Conservation (phyloP, 1,139 yeast genomes). For the Blastobotrys niveus region DNA sequence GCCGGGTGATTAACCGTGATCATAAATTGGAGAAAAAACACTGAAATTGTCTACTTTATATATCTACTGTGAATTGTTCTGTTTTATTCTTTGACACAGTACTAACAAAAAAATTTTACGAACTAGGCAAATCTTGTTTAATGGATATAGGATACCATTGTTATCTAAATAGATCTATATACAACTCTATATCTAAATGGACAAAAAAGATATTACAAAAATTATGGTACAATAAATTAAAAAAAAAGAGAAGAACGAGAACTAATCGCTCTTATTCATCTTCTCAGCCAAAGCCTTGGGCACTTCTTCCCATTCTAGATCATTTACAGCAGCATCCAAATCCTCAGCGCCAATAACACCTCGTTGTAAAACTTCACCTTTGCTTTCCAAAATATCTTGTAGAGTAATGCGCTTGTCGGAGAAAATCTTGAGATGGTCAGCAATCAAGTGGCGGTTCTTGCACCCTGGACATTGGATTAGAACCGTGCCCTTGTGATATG, state of each 20-base stretch:
- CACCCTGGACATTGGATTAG: constrained; percentile 91
- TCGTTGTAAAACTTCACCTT: constrained; percentile 69
- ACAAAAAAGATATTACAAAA: too few relatives aligned
- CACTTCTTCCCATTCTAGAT: constrained; percentile 24
- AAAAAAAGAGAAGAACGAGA: background rate
- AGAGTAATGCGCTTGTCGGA: constrained; percentile 67
- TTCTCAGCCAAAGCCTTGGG: constrained; percentile 21
- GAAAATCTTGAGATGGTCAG: constrained; percentile 85
- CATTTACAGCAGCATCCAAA: constrained; percentile 12
- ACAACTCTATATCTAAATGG: too few relatives aligned
- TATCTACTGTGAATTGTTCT: too few relatives aligned
- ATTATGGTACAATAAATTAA: too few relatives aligned
- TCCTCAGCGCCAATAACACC: constrained; percentile 24
- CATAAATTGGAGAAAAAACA: constrained; percentile 22
- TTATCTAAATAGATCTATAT: too few relatives aligned
- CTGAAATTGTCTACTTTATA: constrained; percentile 10
- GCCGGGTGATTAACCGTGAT: constrained; percentile 28
- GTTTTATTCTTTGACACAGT: background rate
- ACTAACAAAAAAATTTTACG: too few relatives aligned
- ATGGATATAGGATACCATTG: too few relatives aligned
- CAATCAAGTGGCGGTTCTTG: constrained; percentile 79
- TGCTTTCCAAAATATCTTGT: constrained; percentile 69
- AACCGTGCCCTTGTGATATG: constrained; percentile 82
- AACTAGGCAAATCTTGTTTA: too few relatives aligned
- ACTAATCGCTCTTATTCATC: constrained; percentile 1